Evolutionary conservation across 176 grass and related monocot species (phyloP).

Genomic region (Oryza longistaminata): DNA sequence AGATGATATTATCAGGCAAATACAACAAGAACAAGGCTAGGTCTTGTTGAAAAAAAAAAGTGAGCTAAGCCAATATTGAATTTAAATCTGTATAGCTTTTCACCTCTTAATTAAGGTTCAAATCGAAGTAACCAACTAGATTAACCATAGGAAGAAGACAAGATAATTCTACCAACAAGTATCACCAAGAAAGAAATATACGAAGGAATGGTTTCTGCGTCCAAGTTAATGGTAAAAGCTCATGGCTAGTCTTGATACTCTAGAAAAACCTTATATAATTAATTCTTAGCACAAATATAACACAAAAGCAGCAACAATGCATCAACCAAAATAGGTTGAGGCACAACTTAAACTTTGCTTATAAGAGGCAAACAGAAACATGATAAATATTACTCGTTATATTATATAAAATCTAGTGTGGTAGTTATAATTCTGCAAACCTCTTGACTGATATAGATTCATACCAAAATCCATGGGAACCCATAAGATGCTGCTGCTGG

Average conservation of each 20-base stretch:
- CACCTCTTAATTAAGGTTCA: neutral
- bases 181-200: neutral
- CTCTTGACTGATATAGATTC: neutral
- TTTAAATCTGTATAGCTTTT: neutral
- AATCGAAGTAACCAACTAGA: neutral
- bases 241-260: neutral
- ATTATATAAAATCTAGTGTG: neutral
- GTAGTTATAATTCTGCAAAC: constrained; percentile 2
- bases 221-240: neutral
- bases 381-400: neutral
- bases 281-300: neutral
- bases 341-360: neutral
- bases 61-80: neutral
- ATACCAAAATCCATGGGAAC: neutral
- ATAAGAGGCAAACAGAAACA: too few relatives aligned
- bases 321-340: neutral
- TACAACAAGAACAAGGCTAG: neutral
- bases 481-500: neutral
- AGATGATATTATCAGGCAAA: neutral
- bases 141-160: neutral
- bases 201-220: neutral
- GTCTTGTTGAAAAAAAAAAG: neutral
- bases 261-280: neutral
- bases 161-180: neutral
- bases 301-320: neutral